Percentiles rank a stretch among this genome's conserved stretches.
Conservation (phyloP, 257 asterid genomes). For the Ilex aquifolium region DNA sequence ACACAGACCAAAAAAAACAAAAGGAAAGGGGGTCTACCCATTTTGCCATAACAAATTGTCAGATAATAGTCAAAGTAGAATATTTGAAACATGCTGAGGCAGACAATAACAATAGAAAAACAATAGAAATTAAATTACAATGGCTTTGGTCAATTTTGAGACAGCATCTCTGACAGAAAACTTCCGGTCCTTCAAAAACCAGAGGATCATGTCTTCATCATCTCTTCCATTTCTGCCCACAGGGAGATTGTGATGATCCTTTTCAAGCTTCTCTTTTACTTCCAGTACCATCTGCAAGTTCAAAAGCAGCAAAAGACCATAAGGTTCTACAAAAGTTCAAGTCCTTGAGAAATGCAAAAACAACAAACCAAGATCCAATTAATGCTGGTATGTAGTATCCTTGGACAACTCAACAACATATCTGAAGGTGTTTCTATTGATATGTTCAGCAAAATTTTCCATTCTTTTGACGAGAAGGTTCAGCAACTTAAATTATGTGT, state of each 20-base stretch:
- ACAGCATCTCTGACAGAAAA: constrained; percentile 65
- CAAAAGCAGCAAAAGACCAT: constrained; percentile 1
- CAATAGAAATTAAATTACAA: constrained; percentile 35
- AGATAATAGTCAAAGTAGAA: too few species aligned
- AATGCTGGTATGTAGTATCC: too few species aligned
- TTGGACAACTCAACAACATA: too few species aligned
- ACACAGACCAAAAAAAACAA: too few species aligned
- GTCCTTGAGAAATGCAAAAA: background rate
- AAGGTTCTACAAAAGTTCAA: background rate
- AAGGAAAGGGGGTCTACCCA: too few species aligned
- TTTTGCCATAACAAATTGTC: too few species aligned
- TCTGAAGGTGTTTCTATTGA: too few species aligned
- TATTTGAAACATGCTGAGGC: background rate
- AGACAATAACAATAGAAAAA: constrained; percentile 3
- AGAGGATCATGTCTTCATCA: constrained; percentile 85
- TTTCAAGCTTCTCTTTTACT: constrained; percentile 80
- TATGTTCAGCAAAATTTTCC: too few species aligned
- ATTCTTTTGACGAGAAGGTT: too few species aligned
- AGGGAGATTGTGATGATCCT: constrained; percentile 56
- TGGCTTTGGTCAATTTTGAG: constrained; percentile 78
- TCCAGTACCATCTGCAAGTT: constrained; percentile 58
- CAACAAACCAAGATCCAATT: background rate
- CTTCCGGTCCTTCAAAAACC: constrained; percentile 87
- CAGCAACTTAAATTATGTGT: too few species aligned
- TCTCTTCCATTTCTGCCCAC: constrained; percentile 87